Base-by-base conservation (phyloP, 192 early-diverging fungal genomes). In the Entomortierella parvispora region DNA sequence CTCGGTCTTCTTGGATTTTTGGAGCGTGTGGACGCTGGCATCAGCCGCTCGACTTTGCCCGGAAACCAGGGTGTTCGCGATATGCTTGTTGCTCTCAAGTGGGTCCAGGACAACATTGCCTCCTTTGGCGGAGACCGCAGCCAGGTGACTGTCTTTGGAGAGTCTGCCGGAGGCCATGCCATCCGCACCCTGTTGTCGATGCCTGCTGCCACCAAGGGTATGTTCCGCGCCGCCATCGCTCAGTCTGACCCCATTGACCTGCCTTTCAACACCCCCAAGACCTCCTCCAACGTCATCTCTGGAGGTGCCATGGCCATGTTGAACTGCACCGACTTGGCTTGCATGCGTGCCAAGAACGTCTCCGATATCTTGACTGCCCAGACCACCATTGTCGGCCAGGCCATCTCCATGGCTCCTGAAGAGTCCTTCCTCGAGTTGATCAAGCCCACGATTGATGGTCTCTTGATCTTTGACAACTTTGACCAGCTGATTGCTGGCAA, bases 351-450 rank as follows among this genome's bases (percentile, higher is more conserved):
- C 65, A 58, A 62, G 65, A 68, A 26, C 32, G 32, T 77, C 22
- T 29, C 53, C 2, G 65, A 67, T 37, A 68, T 77, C 32, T 28
- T 77, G 12, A 40, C 25, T 53, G 74, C 49, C 43, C 74, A 77
- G 49, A 59, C 29, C 42, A 63, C 59, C 23, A 77, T 77, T 23
- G 74, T 77, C 28, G 23, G 48, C n/a, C 46, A 63, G 47, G 65
- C 74, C 47, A 77, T 77, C 33, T 17, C 48, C 47, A 63, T 49
- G 47, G 74, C 74, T 23, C 74, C 74, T 8, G 65, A 77, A 52
- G 65, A 77, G 61, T 77, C 74, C 18, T 77, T 77, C 74, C 65
- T 77, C 25, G 74, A 77, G 49, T 57, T 77, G 54, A 77, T 77
- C 55, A 77, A 77, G 61, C 74, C 74, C 54, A 40, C 74, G 11